phyloP scores from a whole-genome alignment of 208 protist species.

The Willaertia magna region DNA sequence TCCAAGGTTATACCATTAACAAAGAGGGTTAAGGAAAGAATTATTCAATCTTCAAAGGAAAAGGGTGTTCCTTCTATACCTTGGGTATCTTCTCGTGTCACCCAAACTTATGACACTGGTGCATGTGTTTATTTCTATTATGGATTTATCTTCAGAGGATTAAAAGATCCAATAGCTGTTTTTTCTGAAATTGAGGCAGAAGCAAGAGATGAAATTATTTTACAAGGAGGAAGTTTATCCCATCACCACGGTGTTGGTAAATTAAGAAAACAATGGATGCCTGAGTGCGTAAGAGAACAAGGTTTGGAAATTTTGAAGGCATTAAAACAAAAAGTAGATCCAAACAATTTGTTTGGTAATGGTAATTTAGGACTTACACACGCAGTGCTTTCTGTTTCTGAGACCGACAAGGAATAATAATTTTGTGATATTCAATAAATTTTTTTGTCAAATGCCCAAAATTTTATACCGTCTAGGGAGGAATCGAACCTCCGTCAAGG shows the following conservation, averaged over 20 bases:
- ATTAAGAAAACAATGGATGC: constrained; percentile 13
- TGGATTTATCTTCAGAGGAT: constrained; percentile 23
- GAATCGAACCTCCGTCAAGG: too few relatives aligned
- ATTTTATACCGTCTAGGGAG: too few relatives aligned
- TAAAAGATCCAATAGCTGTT: constrained; percentile 18
- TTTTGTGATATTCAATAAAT: too few relatives aligned
- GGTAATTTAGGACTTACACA: neutral
- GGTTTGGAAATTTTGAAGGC: constrained; percentile 11
- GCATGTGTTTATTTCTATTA: constrained; percentile 48
- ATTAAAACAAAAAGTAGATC: constrained; percentile 26
- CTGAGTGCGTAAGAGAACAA: neutral
- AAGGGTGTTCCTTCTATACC: constrained; percentile 10
- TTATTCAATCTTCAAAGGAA: constrained; percentile 2
- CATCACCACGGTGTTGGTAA: constrained; percentile 29
- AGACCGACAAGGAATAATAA: too few relatives aligned
- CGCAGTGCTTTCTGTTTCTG: neutral
- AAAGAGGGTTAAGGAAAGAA: constrained; percentile 27
- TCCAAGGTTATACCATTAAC: constrained; percentile 26
- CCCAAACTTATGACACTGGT: constrained; percentile 37
- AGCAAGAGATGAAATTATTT: constrained; percentile 37
- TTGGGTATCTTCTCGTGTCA: constrained; percentile 31
- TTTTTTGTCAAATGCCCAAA: too few relatives aligned
- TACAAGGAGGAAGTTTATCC: constrained; percentile 19
- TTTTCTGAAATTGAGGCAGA: constrained; percentile 31
- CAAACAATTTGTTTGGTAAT: constrained; percentile 24